Conservation (phyloP, 2,329 filamentous ascomycete species). For the Lasiodiplodia sp. region DNA sequence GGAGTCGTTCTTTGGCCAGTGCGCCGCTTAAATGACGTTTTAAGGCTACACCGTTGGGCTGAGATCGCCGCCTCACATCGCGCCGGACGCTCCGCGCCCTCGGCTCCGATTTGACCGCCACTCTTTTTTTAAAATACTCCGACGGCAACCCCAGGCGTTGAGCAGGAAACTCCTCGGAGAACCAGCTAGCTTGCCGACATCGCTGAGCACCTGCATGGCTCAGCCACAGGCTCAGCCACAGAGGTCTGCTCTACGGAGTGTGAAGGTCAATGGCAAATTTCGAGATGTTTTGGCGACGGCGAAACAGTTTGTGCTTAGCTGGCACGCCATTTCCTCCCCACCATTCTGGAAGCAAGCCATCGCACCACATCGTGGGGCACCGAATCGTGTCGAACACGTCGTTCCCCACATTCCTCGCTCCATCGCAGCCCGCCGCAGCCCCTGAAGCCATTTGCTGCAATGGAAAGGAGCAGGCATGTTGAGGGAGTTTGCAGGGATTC, state of each 20-base stretch:
- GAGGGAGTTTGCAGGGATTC: not conserved
- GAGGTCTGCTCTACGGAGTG: not conserved
- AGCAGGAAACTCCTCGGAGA: not conserved
- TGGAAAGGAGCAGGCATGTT: not conserved
- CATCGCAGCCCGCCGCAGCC: not conserved
- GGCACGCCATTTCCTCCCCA: not conserved
- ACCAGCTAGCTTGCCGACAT: not conserved
- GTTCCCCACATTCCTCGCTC: not conserved
- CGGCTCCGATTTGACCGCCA: not conserved
- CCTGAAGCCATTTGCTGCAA: not conserved
- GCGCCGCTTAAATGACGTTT: not conserved
- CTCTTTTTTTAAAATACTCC: not conserved
- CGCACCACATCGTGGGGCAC: not conserved
- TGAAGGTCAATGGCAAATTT: not conserved
- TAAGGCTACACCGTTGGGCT: conserved; percentile 4
- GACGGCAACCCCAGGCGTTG: not conserved
- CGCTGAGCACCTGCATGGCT: too few relatives aligned
- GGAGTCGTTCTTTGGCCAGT: conserved; percentile 1
- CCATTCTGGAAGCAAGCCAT: not conserved
- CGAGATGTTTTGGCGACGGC: not conserved
- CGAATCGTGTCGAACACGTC: not conserved
- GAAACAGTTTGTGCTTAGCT: not conserved
- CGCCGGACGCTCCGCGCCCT: not conserved
- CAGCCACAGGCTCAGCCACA: not conserved
- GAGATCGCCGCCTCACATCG: not conserved